Base-by-base conservation (phyloP, 257 asterid species). In the Capsicum chinense region DNA sequence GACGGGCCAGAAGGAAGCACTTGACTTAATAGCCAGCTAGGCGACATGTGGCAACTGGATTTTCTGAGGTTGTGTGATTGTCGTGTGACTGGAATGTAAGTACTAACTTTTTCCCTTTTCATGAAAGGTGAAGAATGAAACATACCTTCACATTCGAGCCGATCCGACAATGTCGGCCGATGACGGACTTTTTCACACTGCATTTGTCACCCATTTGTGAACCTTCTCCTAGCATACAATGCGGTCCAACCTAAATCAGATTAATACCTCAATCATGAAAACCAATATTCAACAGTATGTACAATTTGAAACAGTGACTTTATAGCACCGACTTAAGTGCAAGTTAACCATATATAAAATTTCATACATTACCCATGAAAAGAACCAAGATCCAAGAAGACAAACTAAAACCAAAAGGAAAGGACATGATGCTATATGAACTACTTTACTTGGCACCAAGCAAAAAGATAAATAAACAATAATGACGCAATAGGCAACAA, bases 61-160 rank as follows among this genome's bases (percentile, higher is more conserved):
- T 66, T 60, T 48, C 84, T 33, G 52, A 83, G 62, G 19, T 52
- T 57, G 84, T 37, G 67, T 21, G 6, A 8, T 9, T 47, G 56
- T 58, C 56, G 44, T 9, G 21, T 4, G 33, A 54, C 3, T 14
- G 21, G 42, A 78, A 26, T 78, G 26, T 3, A 81, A n/a, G 62
- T 33, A 74, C 56, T 5, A 37, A 21, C 13, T 85, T 13, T 39
- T 37, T 69, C 42, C 79, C 79, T 50, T 50, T 12, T 48, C 21
- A 79, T 56, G 7, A 2, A 39, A 56, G 17, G 54, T 80, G 80
- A 39, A n/a, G 11, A 52, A 52, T 57, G 44, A n/a, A 69, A 33
- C 35, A n/a, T 91, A 93, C 99, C 98, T 97, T 97, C 58, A 97
- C 98, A 86, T 97, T 97, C 66, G 99, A 97, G 84, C 98, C 98